A percentile compares a stretch with the other conserved stretches of the same genome.
These are phyloP conservation scores for Lyophyllum decastes DNA, from an alignment of 768 basidiomycete species.

Conservation along the genomic window DNA sequence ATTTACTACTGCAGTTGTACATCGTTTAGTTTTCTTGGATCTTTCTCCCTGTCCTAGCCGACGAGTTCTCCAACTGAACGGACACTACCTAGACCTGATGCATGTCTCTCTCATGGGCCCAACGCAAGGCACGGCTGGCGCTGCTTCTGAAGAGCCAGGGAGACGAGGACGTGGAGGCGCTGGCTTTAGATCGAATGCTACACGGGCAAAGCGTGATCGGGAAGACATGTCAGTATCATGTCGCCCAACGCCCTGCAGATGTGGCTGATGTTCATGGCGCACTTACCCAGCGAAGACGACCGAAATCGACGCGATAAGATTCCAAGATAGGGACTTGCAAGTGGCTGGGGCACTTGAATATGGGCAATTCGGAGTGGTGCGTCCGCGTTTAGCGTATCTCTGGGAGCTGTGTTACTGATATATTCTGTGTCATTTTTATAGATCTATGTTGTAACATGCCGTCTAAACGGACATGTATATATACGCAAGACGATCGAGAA, in stretches of 20 bases:
- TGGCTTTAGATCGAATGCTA: constrained; percentile 70
- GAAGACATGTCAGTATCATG: constrained; percentile 55
- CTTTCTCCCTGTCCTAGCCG: neutral
- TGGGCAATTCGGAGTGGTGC: constrained; percentile 85
- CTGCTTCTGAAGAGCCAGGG: constrained; percentile 54
- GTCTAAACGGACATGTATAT: constrained; percentile 69
- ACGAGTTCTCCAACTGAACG: neutral
- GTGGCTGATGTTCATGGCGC: neutral
- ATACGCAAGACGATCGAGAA: constrained; percentile 87
- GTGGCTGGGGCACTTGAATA: constrained; percentile 75
- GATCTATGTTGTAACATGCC: constrained; percentile 86
- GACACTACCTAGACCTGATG: constrained; percentile 34
- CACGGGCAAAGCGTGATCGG: constrained; percentile 78
- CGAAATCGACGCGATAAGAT: constrained; percentile 69
- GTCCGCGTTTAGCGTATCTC: constrained; percentile 23
- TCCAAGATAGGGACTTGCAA: constrained; percentile 70
- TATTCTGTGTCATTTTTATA: constrained; percentile 29
- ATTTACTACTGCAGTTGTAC: too few species aligned
- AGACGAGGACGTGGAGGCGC: constrained; percentile 65
- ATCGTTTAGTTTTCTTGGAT: too few species aligned
- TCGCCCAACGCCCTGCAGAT: neutral
- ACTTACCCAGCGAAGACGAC: constrained; percentile 60
- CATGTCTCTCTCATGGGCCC: constrained; percentile 70
- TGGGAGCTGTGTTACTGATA: constrained; percentile 2
- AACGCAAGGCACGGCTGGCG: constrained; percentile 67